These are phyloP conservation scores for Rhodotorula sp. DNA, from an alignment of 1,284 basidiomycete genomes.

Conservation along the genomic window DNA sequence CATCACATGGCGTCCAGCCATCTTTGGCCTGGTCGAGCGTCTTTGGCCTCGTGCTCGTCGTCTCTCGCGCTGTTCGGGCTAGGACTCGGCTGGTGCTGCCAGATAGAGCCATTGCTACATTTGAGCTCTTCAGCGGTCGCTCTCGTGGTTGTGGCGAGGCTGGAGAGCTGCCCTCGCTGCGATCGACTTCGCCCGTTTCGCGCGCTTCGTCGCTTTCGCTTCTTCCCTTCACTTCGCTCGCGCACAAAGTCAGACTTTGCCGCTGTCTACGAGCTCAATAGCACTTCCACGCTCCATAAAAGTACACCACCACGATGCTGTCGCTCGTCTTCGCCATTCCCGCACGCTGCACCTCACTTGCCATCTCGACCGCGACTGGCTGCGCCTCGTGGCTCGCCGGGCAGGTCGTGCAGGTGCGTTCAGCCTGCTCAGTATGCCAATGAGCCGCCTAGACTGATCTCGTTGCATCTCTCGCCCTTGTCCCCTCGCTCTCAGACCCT, in stretches of 20 bases:
- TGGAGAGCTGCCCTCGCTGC: neutral
- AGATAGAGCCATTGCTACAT: too few relatives aligned
- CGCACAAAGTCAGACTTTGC: too few relatives aligned
- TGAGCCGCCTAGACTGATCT: too few relatives aligned
- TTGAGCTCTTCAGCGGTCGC: neutral
- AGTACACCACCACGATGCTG: neutral
- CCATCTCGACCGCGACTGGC: too few relatives aligned
- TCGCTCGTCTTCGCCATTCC: neutral
- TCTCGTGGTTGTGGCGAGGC: neutral
- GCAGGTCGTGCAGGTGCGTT: too few relatives aligned
- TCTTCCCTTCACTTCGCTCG: neutral
- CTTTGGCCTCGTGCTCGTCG: neutral
- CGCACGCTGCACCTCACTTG: too few relatives aligned
- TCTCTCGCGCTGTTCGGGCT: neutral
- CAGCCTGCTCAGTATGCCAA: too few relatives aligned
- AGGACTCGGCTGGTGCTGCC: too few relatives aligned
- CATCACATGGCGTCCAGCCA: neutral
- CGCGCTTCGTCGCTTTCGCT: neutral
- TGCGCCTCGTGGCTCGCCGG: too few relatives aligned
- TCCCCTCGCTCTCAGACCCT: too few relatives aligned
- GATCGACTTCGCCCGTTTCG: neutral
- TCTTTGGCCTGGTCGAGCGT: neutral
- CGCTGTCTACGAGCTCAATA: neutral
- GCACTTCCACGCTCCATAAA: neutral
- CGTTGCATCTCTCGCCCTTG: too few relatives aligned